These are phyloP conservation scores for Candida mesenterica DNA, from an alignment of 1,139 yeast genomes.

Conservation along the genomic window DNA sequence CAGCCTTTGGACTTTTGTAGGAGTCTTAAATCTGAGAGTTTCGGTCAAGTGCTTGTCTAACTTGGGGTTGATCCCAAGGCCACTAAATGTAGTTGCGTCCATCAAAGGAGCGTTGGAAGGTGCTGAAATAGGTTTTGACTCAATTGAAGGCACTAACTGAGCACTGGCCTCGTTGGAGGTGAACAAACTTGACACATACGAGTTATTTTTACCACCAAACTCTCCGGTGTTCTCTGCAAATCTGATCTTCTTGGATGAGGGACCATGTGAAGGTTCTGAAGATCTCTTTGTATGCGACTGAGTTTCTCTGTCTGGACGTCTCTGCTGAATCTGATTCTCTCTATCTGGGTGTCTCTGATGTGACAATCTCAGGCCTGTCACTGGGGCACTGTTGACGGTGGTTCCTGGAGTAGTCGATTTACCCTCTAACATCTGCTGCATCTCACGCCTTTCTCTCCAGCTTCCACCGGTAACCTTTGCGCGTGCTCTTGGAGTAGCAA, in stretches of 20 bases:
- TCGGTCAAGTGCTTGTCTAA: conserved; percentile 57
- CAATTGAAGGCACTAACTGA: conserved; percentile 24
- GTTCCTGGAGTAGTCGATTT: conserved; percentile 34
- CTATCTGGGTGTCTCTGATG: conserved; percentile 9
- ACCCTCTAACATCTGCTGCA: conserved; percentile 48
- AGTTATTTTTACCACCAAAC: conserved; percentile 49
- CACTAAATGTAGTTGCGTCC: conserved; percentile 67
- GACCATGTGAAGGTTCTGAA: conserved; percentile 15
- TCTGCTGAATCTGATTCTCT: conserved; percentile 4
- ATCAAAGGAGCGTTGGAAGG: conserved; percentile 87
- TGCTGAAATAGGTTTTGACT: conserved; percentile 22
- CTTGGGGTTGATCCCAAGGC: conserved; percentile 62
- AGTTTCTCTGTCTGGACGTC: background rate
- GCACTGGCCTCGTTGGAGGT: conserved; percentile 59
- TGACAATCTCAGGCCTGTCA: conserved; percentile 23
- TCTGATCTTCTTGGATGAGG: conserved; percentile 26
- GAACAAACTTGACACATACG: conserved; percentile 82
- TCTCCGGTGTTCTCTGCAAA: conserved; percentile 46
- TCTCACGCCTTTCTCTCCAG: conserved; percentile 76
- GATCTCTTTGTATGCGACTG: conserved; percentile 5
- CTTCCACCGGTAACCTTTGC: conserved; percentile 63
- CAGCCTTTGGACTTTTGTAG: conserved; percentile 82
- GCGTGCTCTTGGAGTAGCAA: conserved; percentile 10
- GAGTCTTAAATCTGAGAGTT: conserved; percentile 60
- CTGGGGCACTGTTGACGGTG: conserved; percentile 38